phyloP scores from a whole-genome alignment of 257 asterid genomes.

The Przewalskia tangutica region DNA sequence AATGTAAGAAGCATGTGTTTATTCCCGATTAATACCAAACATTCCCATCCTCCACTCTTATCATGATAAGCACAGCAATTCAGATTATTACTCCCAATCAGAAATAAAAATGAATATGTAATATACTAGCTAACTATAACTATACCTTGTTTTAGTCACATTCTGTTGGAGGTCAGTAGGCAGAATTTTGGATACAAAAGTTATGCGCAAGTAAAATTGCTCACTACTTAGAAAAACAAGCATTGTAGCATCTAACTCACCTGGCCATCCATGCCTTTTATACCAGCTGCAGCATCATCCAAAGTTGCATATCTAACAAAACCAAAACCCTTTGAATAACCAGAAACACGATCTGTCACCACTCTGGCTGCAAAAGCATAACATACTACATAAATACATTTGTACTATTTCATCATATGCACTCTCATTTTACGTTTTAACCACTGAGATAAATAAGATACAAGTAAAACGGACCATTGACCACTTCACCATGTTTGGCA shows the following conservation, averaged over 20 bases:
- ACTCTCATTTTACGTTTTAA: neutral
- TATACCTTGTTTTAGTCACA: neutral
- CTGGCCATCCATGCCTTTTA: constrained; percentile 86
- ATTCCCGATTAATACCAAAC: neutral
- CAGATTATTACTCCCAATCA: neutral
- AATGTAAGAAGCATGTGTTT: neutral
- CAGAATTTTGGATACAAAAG: neutral
- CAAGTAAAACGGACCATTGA: constrained; percentile 36
- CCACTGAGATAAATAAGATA: neutral
- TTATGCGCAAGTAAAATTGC: neutral
- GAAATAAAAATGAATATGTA: neutral
- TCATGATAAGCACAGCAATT: neutral
- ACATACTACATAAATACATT: neutral
- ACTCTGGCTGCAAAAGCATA: constrained; percentile 60
- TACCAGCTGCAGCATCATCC: constrained; percentile 63
- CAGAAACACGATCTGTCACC: constrained; percentile 67
- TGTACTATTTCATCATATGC: neutral
- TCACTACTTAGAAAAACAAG: neutral
- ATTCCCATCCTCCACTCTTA: neutral
- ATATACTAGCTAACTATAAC: neutral
- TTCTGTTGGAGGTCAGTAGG: neutral
- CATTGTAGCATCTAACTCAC: constrained; percentile 18
- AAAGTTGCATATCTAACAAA: constrained; percentile 60
- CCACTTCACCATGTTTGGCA: constrained; percentile 65
- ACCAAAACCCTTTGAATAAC: constrained; percentile 88